phyloP scores from a whole-genome alignment of 768 basidiomycete genomes.

The Cyathus striatus region DNA sequence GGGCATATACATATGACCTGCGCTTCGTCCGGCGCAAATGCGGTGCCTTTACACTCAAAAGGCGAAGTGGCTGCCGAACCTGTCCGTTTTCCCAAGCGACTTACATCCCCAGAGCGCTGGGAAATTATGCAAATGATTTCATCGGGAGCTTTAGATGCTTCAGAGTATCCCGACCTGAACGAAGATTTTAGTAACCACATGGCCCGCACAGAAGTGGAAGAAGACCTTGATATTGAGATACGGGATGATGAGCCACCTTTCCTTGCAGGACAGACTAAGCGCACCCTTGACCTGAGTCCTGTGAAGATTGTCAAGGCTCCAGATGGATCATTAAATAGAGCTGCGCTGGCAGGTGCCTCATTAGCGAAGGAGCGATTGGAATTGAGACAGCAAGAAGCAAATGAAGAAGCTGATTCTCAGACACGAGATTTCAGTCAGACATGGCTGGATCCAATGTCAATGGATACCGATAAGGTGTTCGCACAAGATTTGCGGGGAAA shows the following conservation, averaged over 20 bases:
- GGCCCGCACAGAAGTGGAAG: conserved; percentile 84
- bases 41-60: conserved; percentile 66
- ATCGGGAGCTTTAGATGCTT: conserved; percentile 85
- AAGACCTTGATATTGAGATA: conserved; percentile 96
- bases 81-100: conserved; percentile 76
- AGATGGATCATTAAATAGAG: conserved; percentile 93
- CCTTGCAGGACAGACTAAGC: conserved; percentile 93
- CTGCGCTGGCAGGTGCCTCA: conserved; percentile 90
- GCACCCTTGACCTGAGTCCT: conserved; percentile 91
- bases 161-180: conserved; percentile 92
- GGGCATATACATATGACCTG: conserved; percentile 59
- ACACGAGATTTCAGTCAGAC: conserved; percentile 92
- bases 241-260: conserved; percentile 97
- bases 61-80: conserved; percentile 41
- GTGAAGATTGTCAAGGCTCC: conserved; percentile 99
- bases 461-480: conserved; percentile 79
- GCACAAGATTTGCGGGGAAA: conserved; percentile 89
- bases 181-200: conserved; percentile 77
- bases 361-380: conserved; percentile 94
- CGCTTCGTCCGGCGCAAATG: conserved; percentile 79
- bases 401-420: conserved; percentile 92
- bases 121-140: conserved; percentile 99
- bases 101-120: conserved; percentile 97
- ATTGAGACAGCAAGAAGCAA: conserved; percentile 88
- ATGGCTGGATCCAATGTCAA: conserved; percentile 98